Percentiles rank a stretch among this genome's conserved stretches.
These are phyloP conservation scores for Neltuma alba DNA, from an alignment of 306 rosid species.

Conservation along the genomic window DNA sequence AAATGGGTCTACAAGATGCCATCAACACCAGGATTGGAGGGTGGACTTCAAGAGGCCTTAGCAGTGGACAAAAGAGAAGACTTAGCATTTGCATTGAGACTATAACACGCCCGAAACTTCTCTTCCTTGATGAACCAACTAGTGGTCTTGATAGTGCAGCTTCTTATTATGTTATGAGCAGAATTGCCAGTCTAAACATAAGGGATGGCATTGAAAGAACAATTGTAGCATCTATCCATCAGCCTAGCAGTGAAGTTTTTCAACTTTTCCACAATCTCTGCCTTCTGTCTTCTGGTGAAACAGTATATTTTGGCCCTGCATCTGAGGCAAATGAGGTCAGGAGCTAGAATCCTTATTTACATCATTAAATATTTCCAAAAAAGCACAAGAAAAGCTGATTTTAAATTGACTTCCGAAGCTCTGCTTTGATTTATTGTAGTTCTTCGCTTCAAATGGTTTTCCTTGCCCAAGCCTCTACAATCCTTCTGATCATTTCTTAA, in stretches of 20 bases:
- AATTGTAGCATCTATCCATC: constrained; percentile 51
- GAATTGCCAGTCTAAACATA: constrained; percentile 46
- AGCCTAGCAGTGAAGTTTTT: constrained; percentile 39
- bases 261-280: constrained; percentile 67
- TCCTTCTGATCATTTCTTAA: constrained; percentile 76
- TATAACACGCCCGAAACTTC: constrained; percentile 62
- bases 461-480: constrained; percentile 71
- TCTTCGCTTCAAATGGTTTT: constrained; percentile 65
- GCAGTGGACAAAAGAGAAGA: constrained; percentile 81
- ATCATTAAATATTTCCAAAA: not conserved
- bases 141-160: constrained; percentile 90
- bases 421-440: constrained; percentile 40
- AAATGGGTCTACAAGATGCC: constrained; percentile 76
- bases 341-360: not conserved
- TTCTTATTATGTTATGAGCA: constrained; percentile 50
- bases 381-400: not conserved
- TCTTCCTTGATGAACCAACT: constrained; percentile 82
- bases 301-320: constrained; percentile 69
- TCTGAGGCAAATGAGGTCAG: constrained; percentile 66
- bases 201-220: constrained; percentile 47
- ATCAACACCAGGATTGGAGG: constrained; percentile 73
- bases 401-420: not conserved
- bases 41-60: constrained; percentile 60
- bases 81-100: constrained; percentile 79
- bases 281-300: constrained; percentile 65